Evolutionary conservation across 2,329 filamentous ascomycete species (phyloP).

Genomic region (Stachybotrys echinatus): DNA sequence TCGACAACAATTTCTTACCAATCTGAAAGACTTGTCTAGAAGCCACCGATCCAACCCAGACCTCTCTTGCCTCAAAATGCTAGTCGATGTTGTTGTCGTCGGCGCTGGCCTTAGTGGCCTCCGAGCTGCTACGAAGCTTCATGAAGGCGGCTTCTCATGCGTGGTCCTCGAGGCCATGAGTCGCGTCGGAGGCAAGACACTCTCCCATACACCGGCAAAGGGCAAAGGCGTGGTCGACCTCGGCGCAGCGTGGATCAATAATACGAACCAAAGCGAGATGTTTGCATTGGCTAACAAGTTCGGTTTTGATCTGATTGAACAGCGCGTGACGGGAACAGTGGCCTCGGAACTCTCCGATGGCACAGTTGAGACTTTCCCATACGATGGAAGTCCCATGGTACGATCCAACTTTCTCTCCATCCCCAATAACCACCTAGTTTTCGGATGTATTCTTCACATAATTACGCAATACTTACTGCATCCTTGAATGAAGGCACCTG

Average conservation of each 20-base stretch:
- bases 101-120: conserved; percentile 38
- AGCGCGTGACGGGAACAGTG: conserved; percentile 39
- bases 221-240: conserved; percentile 39
- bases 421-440: too few relatives aligned
- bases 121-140: conserved; percentile 27
- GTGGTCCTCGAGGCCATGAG: conserved; percentile 43
- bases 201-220: conserved; percentile 24
- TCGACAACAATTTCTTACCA: too few relatives aligned
- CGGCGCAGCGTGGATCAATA: conserved; percentile 57
- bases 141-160: conserved; percentile 29
- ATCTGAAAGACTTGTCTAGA: too few relatives aligned
- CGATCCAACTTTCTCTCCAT: too few relatives aligned
- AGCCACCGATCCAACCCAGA: too few relatives aligned
- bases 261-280: conserved; percentile 43
- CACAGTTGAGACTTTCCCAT: conserved; percentile 10
- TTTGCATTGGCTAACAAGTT: conserved; percentile 33
- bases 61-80: too few relatives aligned
- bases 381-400: conserved; percentile 16
- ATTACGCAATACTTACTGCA: too few relatives aligned
- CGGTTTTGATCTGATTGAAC: conserved; percentile 34
- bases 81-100: conserved; percentile 32
- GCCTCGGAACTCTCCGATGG: conserved; percentile 35
- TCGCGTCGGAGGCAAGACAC: conserved; percentile 48
- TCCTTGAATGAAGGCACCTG: too few relatives aligned
- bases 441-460: conserved; percentile 1